Conservation (phyloP, 441 rosid species). For the Theobroma grandiflorum region DNA sequence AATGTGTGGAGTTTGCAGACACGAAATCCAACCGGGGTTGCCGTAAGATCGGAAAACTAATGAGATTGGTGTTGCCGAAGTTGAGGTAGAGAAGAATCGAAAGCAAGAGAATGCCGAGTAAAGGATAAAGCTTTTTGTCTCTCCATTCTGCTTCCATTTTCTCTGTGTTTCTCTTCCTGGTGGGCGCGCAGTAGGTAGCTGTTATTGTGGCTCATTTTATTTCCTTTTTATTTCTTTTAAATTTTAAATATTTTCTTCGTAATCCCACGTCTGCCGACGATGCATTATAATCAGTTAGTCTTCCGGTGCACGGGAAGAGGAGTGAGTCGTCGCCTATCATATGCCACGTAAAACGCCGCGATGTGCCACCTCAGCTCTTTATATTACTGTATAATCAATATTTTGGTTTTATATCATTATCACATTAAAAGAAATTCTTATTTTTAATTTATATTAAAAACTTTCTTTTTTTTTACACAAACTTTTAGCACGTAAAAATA, state of each 20-base stretch:
- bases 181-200: slow-evolving; percentile 8
- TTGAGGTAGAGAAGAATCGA: slow-evolving; percentile 43
- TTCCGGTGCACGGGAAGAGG: background rate
- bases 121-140: slow-evolving; percentile 40
- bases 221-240: background rate
- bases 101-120: slow-evolving; percentile 38
- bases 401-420: too few species aligned
- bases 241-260: background rate
- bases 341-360: background rate
- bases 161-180: background rate
- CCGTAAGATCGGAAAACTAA: slow-evolving; percentile 27
- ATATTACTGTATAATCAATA: too few species aligned
- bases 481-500: too few species aligned
- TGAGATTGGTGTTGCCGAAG: slow-evolving; percentile 22
- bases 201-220: background rate
- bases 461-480: too few species aligned
- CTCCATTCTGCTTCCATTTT: slow-evolving; percentile 42
- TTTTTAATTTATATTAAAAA: too few species aligned
- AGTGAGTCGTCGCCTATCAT: background rate
- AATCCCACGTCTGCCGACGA: background rate
- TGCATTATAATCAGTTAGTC: background rate
- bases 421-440: too few species aligned
- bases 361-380: background rate
- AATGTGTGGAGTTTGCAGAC: slow-evolving; percentile 18
- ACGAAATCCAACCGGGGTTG: slow-evolving; percentile 29